A percentile compares a stretch with the other conserved stretches of the same genome.
Evolutionary conservation across 2,329 filamentous ascomycete species (phyloP).

Genomic region (Talaromyces sp.): DNA sequence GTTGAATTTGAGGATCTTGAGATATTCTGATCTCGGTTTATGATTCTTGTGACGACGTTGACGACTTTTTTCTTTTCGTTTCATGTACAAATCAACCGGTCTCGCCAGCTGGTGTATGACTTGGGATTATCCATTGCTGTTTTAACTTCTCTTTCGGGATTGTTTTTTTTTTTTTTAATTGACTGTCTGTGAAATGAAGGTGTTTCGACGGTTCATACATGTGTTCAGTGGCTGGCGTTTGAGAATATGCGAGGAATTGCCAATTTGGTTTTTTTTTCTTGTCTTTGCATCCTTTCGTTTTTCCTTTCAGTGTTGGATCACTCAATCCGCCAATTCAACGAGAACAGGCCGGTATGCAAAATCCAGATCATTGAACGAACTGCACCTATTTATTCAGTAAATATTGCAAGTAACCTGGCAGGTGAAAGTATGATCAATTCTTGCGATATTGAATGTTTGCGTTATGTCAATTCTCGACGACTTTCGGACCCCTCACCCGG

Average conservation of each 20-base stretch:
- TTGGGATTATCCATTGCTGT: not conserved
- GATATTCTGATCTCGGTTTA: constrained; percentile 36
- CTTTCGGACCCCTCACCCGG: not conserved
- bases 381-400: not conserved
- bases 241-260: not conserved
- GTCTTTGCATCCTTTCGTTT: not conserved
- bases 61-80: constrained; percentile 13
- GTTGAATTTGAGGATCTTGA: constrained; percentile 50
- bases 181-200: not conserved
- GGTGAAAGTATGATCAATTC: not conserved
- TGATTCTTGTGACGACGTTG: constrained; percentile 7
- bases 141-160: constrained; percentile 1
- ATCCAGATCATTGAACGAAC: too few species aligned
- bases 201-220: not conserved
- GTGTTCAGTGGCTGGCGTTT: not conserved
- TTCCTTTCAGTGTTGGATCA: not conserved
- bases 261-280: not conserved
- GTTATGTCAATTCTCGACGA: not conserved
- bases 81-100: constrained; percentile 9
- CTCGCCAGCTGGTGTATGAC: not conserved
- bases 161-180: not conserved
- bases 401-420: not conserved
- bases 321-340: not conserved
- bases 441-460: not conserved
- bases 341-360: not conserved